Evolutionary conservation across 1,139 yeast species (phyloP).

Genomic region (Blastobotrys aristatus): DNA sequence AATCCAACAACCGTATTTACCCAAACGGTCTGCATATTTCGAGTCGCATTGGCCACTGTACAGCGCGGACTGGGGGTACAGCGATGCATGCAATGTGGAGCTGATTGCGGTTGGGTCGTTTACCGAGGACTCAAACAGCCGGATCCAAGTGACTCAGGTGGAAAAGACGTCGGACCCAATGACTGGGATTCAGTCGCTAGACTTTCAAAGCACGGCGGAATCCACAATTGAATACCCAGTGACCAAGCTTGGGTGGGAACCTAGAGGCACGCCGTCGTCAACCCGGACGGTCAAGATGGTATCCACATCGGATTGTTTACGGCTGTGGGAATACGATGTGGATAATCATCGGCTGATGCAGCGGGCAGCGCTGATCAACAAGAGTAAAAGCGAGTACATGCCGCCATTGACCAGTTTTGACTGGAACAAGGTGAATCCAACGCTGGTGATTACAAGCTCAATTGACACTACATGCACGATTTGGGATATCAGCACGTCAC

Average conservation of each 20-base stretch:
- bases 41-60: constrained; percentile 60
- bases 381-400: constrained; percentile 33
- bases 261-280: constrained; percentile 28
- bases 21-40: constrained; percentile 48
- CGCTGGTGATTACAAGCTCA: constrained; percentile 72
- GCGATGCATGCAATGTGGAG: constrained; percentile 40
- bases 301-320: constrained; percentile 65
- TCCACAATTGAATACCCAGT: constrained; percentile 57
- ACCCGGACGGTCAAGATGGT: constrained; percentile 43
- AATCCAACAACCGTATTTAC: constrained; percentile 12
- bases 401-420: constrained; percentile 83
- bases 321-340: constrained; percentile 53
- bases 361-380: constrained; percentile 39
- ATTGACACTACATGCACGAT: constrained; percentile 96
- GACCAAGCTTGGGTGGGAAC: constrained; percentile 72
- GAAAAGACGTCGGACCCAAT: constrained; percentile 24
- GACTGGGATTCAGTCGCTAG: constrained; percentile 17
- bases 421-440: constrained; percentile 76
- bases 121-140: constrained; percentile 62
- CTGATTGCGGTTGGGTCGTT: constrained; percentile 62
- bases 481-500: constrained; percentile 79
- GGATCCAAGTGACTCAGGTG: constrained; percentile 26
- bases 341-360: constrained; percentile 39
- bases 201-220: constrained; percentile 43
- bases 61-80: constrained; percentile 60